Percentiles rank a stretch among this genome's conserved stretches.
Evolutionary conservation across 805 yeast genomes (phyloP).

Genomic region (Jamesozyma spencerorum): DNA sequence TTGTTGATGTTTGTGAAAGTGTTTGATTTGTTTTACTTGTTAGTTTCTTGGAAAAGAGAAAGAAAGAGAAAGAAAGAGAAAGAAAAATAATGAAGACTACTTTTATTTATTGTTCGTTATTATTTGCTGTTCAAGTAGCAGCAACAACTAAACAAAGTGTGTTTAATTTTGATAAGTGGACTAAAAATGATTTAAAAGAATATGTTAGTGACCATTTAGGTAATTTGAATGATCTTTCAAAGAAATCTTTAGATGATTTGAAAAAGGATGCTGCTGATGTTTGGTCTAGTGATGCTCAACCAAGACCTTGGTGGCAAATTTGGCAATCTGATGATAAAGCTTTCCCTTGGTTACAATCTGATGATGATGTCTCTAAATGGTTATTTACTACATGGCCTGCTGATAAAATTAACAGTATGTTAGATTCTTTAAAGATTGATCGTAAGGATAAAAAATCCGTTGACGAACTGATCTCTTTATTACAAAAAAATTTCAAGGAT

Average conservation of each 20-base stretch:
- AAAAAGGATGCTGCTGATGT: constrained; percentile 17
- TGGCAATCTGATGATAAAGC: constrained; percentile 14
- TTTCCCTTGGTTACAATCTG: constrained; percentile 3
- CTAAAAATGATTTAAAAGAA: constrained; percentile 27
- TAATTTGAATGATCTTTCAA: constrained; percentile 13
- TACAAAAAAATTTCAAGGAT: constrained; percentile 36
- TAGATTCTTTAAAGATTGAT: constrained; percentile 25
- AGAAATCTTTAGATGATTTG: constrained; percentile 18
- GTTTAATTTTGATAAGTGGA: constrained; percentile 26
- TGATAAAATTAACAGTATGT: constrained; percentile 41
- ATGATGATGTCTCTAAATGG: constrained; percentile 34
- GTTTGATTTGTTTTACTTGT: too few species aligned
- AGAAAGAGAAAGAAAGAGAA: too few species aligned
- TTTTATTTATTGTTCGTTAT: not conserved
- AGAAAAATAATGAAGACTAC: too few species aligned
- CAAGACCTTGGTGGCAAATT: constrained; percentile 27
- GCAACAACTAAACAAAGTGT: constrained; percentile 3
- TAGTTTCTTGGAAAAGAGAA: too few species aligned
- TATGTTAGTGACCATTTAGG: constrained; percentile 29
- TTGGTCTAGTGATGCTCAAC: constrained; percentile 16
- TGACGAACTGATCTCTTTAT: constrained; percentile 38
- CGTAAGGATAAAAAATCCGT: constrained; percentile 36
- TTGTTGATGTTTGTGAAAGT: too few species aligned
- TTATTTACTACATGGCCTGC: constrained; percentile 46
- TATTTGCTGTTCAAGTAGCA: not conserved